Percentiles rank a stretch among this genome's conserved stretches.
phyloP scores from a whole-genome alignment of 257 asterid genomes.

The Sherardia arvensis region DNA sequence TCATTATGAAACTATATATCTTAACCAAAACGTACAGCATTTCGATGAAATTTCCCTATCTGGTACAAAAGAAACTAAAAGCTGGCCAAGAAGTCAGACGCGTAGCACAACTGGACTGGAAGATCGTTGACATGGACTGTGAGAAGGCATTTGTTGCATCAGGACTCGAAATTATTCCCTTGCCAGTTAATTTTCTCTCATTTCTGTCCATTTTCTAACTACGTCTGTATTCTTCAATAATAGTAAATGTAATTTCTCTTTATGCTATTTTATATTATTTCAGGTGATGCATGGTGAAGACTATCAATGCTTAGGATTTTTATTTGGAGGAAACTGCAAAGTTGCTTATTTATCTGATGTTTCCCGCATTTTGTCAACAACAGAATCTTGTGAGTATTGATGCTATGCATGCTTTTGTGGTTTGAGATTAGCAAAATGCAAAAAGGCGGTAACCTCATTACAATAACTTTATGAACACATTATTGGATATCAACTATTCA shows the following conservation, averaged over 20 bases:
- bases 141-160: slow-evolving; percentile 75
- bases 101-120: slow-evolving; percentile 94
- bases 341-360: slow-evolving; percentile 85
- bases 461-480: neutral
- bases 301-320: slow-evolving; percentile 80
- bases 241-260: slow-evolving; percentile 11
- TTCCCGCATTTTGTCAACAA: slow-evolving; percentile 75
- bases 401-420: neutral
- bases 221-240: slow-evolving; percentile 2
- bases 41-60: slow-evolving; percentile 73
- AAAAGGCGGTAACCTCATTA: neutral
- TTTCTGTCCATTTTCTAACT: slow-evolving; percentile 9
- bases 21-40: slow-evolving; percentile 39
- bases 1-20: neutral
- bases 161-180: slow-evolving; percentile 74
- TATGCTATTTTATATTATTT: slow-evolving; percentile 16
- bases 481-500: neutral
- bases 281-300: slow-evolving; percentile 99
- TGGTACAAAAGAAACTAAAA: slow-evolving; percentile 67
- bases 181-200: slow-evolving; percentile 60
- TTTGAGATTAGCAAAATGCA: slow-evolving; percentile 3
- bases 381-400: slow-evolving; percentile 59
- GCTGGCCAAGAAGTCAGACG: slow-evolving; percentile 91
- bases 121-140: slow-evolving; percentile 56
- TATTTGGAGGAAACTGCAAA: slow-evolving; percentile 68